These are phyloP conservation scores for Diaporthe australafricana DNA, from an alignment of 2,329 filamentous ascomycete species.

Conservation along the genomic window DNA sequence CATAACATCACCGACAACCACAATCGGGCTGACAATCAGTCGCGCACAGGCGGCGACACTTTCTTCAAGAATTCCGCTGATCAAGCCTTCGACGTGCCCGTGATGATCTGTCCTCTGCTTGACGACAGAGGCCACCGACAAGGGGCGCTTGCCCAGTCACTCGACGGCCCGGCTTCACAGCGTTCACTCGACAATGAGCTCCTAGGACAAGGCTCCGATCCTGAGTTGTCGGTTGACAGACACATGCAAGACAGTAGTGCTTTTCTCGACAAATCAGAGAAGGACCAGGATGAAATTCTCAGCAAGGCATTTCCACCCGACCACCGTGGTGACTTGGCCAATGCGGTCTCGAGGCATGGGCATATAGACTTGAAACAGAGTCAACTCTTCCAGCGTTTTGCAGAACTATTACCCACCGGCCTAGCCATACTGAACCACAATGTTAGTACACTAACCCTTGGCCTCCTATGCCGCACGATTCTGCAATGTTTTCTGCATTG, in stretches of 20 bases:
- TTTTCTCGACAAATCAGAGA: conserved; percentile 16
- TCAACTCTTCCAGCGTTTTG: conserved; percentile 26
- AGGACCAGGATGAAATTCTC: conserved; percentile 23
- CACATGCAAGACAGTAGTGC: background rate
- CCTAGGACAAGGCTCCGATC: background rate
- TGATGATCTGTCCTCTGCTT: conserved; percentile 25
- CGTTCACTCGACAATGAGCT: conserved; percentile 21
- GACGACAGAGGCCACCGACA: conserved; percentile 22
- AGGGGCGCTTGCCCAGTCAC: conserved; percentile 14
- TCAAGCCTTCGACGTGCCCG: background rate
- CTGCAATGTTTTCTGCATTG: background rate
- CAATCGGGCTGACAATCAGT: background rate
- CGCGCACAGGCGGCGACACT: background rate
- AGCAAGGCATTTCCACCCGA: background rate
- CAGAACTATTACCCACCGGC: conserved; percentile 14
- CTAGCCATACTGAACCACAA: conserved; percentile 20
- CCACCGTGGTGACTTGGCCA: background rate
- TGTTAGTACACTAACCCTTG: background rate
- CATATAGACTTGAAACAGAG: conserved; percentile 23
- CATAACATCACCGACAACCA: background rate
- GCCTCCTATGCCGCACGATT: background rate
- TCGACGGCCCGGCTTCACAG: background rate
- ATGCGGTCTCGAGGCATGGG: background rate
- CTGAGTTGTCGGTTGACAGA: too few relatives aligned
- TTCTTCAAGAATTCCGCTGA: background rate